These are phyloP conservation scores for Fusarium pseudograminearum DNA, from an alignment of 2,329 filamentous ascomycete species.

Conservation along the genomic window DNA sequence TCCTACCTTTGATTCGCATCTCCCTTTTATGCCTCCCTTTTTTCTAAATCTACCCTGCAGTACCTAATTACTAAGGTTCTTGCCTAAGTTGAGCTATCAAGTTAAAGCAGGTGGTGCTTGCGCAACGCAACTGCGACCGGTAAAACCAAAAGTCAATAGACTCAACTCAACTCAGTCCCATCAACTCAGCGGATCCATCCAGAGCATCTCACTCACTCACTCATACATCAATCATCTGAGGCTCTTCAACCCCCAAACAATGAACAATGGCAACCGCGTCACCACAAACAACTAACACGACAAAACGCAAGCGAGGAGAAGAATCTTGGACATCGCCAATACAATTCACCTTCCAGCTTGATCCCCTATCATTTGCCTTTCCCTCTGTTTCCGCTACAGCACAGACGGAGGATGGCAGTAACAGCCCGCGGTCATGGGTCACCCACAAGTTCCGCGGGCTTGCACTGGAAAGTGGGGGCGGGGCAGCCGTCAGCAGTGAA, in stretches of 20 bases:
- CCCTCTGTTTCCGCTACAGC: constrained; percentile 47
- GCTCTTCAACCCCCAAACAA: constrained; percentile 21
- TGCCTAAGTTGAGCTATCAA: constrained; percentile 13
- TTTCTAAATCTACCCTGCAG: constrained; percentile 15
- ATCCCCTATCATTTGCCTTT: constrained; percentile 45
- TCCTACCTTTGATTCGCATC: constrained; percentile 9
- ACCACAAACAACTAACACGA: constrained; percentile 50
- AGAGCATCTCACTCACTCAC: constrained; percentile 10
- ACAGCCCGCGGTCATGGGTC: constrained; percentile 65
- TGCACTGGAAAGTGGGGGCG: constrained; percentile 61
- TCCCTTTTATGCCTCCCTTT: constrained; percentile 1
- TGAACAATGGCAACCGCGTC: constrained; percentile 43
- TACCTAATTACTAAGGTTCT: neutral
- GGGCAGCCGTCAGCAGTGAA: constrained; percentile 51
- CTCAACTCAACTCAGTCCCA: neutral
- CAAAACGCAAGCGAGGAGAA: constrained; percentile 61
- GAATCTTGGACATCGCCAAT: constrained; percentile 52
- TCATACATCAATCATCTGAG: constrained; percentile 8
- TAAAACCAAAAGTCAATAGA: constrained; percentile 11
- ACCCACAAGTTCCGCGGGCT: constrained; percentile 66
- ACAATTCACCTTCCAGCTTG: constrained; percentile 65
- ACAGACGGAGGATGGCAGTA: constrained; percentile 59
- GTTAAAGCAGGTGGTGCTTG: constrained; percentile 32
- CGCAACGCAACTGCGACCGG: constrained; percentile 21
- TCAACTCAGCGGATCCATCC: constrained; percentile 11